These are phyloP conservation scores for Fusarium phyllophilum DNA, from an alignment of 2,329 filamentous ascomycete species.

Conservation along the genomic window DNA sequence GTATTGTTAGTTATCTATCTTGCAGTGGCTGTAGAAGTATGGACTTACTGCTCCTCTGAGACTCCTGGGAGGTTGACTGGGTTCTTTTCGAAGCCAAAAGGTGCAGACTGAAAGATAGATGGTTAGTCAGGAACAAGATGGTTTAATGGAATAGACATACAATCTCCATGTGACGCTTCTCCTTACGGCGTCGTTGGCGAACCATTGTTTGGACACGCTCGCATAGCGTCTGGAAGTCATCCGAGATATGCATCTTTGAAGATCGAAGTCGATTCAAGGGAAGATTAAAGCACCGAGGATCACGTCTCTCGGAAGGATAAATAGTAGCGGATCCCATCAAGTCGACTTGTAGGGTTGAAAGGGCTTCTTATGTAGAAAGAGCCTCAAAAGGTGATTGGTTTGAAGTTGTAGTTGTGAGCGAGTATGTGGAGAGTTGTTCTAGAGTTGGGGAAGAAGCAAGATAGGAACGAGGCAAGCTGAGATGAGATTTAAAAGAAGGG, in stretches of 20 bases:
- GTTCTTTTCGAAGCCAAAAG: constrained; percentile 68
- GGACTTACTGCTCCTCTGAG: constrained; percentile 67
- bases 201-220: constrained; percentile 58
- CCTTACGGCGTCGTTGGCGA: constrained; percentile 53
- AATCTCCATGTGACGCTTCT: constrained; percentile 57
- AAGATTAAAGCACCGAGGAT: constrained; percentile 26
- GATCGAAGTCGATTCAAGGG: constrained; percentile 30
- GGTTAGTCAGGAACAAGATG: constrained; percentile 34
- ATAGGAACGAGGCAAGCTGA: constrained; percentile 11
- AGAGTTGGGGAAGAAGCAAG: constrained; percentile 13
- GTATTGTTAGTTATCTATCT: neutral
- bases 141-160: constrained; percentile 47
- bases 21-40: neutral
- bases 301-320: constrained; percentile 30
- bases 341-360: neutral
- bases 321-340: constrained; percentile 23
- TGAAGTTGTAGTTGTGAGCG: neutral
- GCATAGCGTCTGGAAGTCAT: constrained; percentile 57
- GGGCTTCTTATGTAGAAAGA: constrained; percentile 5
- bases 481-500: neutral
- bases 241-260: constrained; percentile 49
- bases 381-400: neutral
- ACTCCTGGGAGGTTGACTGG: constrained; percentile 64
- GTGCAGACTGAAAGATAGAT: constrained; percentile 61
- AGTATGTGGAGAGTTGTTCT: constrained; percentile 6